Evolutionary conservation across 2,329 filamentous ascomycete genomes (phyloP).

Genomic region (Scedosporium boydii): DNA sequence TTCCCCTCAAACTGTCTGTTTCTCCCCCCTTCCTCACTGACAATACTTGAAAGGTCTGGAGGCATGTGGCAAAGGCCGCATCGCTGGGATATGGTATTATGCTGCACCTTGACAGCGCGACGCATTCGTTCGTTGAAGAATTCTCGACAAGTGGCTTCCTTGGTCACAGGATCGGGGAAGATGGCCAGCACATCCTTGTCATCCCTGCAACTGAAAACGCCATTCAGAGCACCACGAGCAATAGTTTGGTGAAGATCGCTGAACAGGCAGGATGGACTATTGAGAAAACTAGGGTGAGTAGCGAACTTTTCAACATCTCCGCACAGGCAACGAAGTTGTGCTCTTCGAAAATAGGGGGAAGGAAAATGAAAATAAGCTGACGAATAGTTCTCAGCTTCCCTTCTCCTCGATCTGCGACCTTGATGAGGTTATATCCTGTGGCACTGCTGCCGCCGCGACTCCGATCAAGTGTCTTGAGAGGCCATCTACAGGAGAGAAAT

Average conservation of each 20-base stretch:
- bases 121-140: slow-evolving; percentile 70
- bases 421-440: neutral
- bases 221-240: slow-evolving; percentile 67
- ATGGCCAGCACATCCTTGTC: slow-evolving; percentile 18
- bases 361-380: too few species aligned
- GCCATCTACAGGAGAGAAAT: neutral
- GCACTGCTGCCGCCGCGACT: neutral
- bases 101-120: slow-evolving; percentile 71
- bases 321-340: too few species aligned
- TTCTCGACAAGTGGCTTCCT: slow-evolving; percentile 83
- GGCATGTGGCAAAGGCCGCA: too few species aligned
- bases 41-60: too few species aligned
- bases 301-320: too few species aligned
- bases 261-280: neutral
- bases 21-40: too few species aligned
- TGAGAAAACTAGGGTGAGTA: neutral
- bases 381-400: too few species aligned
- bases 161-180: slow-evolving; percentile 49
- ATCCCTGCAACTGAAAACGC: slow-evolving; percentile 65
- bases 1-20: too few species aligned
- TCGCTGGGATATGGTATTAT: slow-evolving; percentile 53
- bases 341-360: too few species aligned
- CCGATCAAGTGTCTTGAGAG: neutral
- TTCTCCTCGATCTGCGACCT: too few species aligned
- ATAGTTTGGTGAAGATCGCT: slow-evolving; percentile 31